Evolutionary conservation across 116 monocot species (phyloP).

Genomic region (Papilionanthe hybrid): DNA sequence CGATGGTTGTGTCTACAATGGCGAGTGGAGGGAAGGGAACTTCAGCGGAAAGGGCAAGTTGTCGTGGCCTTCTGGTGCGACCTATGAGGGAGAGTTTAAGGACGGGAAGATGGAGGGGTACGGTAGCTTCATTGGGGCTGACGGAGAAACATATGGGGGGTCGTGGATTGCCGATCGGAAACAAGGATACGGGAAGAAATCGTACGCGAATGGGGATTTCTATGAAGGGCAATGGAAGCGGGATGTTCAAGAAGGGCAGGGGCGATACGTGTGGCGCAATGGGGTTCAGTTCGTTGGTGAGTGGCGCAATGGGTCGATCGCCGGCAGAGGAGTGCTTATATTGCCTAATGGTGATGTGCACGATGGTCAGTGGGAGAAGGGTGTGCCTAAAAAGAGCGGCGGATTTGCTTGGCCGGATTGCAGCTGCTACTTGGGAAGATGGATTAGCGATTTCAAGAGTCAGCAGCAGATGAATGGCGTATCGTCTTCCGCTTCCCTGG

Average conservation of each 20-base stretch:
- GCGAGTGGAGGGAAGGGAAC: slow-evolving; percentile 50
- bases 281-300: slow-evolving; percentile 61
- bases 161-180: slow-evolving; percentile 55
- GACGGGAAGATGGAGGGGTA: slow-evolving; percentile 51
- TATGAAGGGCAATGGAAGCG: slow-evolving; percentile 64
- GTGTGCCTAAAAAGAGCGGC: slow-evolving; percentile 65
- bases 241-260: slow-evolving; percentile 55
- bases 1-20: slow-evolving; percentile 71
- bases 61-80: slow-evolving; percentile 68
- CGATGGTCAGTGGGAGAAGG: slow-evolving; percentile 84
- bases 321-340: slow-evolving; percentile 50
- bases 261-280: slow-evolving; percentile 59
- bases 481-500: background rate
- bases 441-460: slow-evolving; percentile 25
- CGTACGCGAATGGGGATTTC: slow-evolving; percentile 76
- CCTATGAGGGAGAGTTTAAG: slow-evolving; percentile 49
- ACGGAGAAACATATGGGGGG: slow-evolving; percentile 63
- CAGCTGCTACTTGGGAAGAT: slow-evolving; percentile 62
- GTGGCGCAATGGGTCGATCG: slow-evolving; percentile 52
- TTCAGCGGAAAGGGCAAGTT: slow-evolving; percentile 53
- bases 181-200: slow-evolving; percentile 73
- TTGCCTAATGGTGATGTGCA: slow-evolving; percentile 60
- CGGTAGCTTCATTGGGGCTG: slow-evolving; percentile 50
- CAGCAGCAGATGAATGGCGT: slow-evolving; percentile 25
- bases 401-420: slow-evolving; percentile 86